A percentile compares a stretch with the other conserved stretches of the same genome.
phyloP scores from a whole-genome alignment of 140 eudicot genomes.

The Anethum foeniculum region DNA sequence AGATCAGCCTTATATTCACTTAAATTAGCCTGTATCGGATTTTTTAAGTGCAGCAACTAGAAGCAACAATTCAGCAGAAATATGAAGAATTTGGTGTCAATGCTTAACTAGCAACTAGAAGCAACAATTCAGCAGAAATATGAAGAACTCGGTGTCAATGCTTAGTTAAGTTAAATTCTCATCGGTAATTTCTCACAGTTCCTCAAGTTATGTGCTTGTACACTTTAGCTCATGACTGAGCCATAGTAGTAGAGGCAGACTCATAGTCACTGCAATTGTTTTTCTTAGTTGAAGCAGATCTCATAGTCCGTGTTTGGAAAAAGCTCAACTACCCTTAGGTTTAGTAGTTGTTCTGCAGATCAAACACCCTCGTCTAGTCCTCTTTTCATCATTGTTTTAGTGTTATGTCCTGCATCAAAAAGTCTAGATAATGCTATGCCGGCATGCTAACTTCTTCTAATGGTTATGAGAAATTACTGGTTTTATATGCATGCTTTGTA shows the following conservation, averaged over 20 bases:
- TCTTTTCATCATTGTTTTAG: neutral
- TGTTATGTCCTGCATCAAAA: neutral
- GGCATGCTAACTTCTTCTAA: neutral
- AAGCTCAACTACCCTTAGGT: neutral
- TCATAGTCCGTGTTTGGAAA: neutral
- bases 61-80: neutral
- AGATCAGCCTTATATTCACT: neutral
- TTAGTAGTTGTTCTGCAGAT: neutral
- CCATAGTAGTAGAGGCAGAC: neutral
- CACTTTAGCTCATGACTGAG: neutral
- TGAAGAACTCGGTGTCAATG: neutral
- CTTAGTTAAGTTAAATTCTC: neutral
- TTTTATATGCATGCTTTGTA: neutral
- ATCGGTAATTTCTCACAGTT: neutral
- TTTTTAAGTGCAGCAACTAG: neutral
- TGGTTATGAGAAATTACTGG: neutral
- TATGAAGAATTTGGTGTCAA: neutral
- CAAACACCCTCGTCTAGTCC: neutral
- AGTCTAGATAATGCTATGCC: neutral
- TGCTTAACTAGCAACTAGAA: neutral
- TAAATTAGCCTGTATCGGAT: neutral
- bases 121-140: neutral
- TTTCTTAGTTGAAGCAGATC: neutral
- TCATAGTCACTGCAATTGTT: neutral
- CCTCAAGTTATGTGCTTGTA: neutral